phyloP scores from a whole-genome alignment of 73 alveolate genomes.

The Paramecium primaurelia region DNA sequence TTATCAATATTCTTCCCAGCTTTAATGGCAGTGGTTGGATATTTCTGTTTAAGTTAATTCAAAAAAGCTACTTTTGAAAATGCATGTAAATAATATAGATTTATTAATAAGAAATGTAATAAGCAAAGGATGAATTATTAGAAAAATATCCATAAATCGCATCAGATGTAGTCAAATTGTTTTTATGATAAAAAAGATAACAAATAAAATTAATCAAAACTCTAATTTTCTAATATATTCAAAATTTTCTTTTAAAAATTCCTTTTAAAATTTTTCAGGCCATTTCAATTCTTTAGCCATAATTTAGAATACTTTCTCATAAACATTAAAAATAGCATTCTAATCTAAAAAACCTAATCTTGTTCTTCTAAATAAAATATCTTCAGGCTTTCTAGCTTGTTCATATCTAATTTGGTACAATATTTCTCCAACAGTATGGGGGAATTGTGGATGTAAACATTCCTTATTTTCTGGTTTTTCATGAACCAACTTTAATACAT shows the following conservation, averaged over 20 bases:
- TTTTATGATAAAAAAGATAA: not conserved
- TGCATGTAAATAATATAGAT: not conserved
- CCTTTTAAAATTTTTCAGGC: not conserved
- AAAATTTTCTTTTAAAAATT: slow-evolving; percentile 5
- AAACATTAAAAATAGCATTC: slow-evolving; percentile 13
- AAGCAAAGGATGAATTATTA: slow-evolving; percentile 24
- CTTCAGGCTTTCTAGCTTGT: slow-evolving; percentile 50
- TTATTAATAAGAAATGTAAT: not conserved
- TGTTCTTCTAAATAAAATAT: slow-evolving; percentile 57
- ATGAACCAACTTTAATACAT: slow-evolving; percentile 11
- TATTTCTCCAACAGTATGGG: slow-evolving; percentile 49
- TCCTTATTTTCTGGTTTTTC: slow-evolving; percentile 14
- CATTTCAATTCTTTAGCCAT: slow-evolving; percentile 53
- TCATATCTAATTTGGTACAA: slow-evolving; percentile 47
- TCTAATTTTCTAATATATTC: not conserved
- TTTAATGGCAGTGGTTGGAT: not conserved
- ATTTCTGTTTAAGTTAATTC: slow-evolving; percentile 8
- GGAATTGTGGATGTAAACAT: slow-evolving; percentile 44
- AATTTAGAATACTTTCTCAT: not conserved
- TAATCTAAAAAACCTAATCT: slow-evolving; percentile 55
- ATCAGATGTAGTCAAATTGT: slow-evolving; percentile 12
- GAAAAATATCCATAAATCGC: not conserved
- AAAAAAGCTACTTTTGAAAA: slow-evolving; percentile 29
- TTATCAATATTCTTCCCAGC: slow-evolving; percentile 16
- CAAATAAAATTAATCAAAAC: not conserved